phyloP scores from a whole-genome alignment of 2,329 filamentous ascomycete genomes.

The Botryosphaeria dothidea region DNA sequence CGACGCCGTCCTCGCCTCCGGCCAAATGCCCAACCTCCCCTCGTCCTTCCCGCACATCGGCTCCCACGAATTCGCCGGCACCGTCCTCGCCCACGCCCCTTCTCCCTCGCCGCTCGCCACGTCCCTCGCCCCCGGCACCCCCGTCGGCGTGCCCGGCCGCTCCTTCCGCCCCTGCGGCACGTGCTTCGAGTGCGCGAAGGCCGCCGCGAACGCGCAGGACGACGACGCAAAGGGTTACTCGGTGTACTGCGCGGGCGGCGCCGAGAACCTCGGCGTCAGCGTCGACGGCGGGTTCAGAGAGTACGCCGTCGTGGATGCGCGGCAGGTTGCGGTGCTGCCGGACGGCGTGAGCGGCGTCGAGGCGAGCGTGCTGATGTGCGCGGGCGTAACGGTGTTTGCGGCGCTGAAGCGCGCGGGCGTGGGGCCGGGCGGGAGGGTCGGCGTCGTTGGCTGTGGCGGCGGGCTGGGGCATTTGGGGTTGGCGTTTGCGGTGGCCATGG shows the following conservation, averaged over 20 bases:
- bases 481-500: conserved; percentile 35
- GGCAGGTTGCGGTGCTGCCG: conserved; percentile 40
- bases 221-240: conserved; percentile 43
- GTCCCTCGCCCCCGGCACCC: conserved; percentile 31
- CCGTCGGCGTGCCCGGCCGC: conserved; percentile 42
- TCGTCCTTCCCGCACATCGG: conserved; percentile 46
- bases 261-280: conserved; percentile 35
- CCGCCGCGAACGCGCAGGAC: conserved; percentile 28
- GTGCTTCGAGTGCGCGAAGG: conserved; percentile 43
- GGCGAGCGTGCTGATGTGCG: conserved; percentile 43
- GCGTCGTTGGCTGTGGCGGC: conserved; percentile 43
- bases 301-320: conserved; percentile 45
- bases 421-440: conserved; percentile 36
- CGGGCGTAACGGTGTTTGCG: conserved; percentile 40
- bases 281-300: conserved; percentile 44
- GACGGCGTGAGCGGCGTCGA: conserved; percentile 36
- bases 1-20: conserved; percentile 39
- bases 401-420: conserved; percentile 41
- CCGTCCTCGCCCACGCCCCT: conserved; percentile 36
- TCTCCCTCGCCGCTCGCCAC: conserved; percentile 26
- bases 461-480: conserved; percentile 35
- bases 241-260: conserved; percentile 36
- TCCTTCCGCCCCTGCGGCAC: conserved; percentile 43
- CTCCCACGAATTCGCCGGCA: conserved; percentile 50
- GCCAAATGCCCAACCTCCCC: conserved; percentile 37